Percentiles rank a stretch among this genome's conserved stretches.
phyloP scores from a whole-genome alignment of 768 basidiomycete genomes.

The Trametes cubensis region DNA sequence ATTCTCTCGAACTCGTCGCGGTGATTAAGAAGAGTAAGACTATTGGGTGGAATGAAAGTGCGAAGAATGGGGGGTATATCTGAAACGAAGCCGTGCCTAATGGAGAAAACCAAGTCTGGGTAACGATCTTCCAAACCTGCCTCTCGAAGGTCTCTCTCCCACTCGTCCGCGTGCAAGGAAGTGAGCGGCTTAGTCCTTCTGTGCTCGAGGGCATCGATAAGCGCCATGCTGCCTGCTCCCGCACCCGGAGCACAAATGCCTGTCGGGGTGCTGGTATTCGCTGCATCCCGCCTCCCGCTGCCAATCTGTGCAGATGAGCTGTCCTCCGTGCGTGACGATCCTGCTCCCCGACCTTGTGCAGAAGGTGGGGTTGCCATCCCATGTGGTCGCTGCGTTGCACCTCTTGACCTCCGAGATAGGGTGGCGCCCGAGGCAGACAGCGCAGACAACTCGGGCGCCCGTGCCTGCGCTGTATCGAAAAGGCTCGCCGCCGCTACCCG shows the following conservation, averaged over 20 bases:
- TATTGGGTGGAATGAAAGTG: slow-evolving; percentile 5
- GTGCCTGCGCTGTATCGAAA: not conserved
- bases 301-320: not conserved
- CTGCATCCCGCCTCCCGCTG: not conserved
- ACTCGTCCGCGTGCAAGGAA: not conserved
- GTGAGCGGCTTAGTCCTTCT: slow-evolving; percentile 8
- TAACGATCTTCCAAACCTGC: not conserved
- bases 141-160: not conserved
- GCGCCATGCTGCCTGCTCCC: not conserved
- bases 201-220: not conserved
- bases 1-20: not conserved
- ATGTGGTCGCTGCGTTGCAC: not conserved
- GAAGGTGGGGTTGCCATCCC: not conserved
- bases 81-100: not conserved
- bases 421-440: slow-evolving; percentile 3
- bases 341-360: not conserved
- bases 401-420: not conserved
- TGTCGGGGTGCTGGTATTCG: not conserved
- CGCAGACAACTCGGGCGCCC: slow-evolving; percentile 1
- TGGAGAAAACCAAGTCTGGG: not conserved
- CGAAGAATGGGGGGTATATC: not conserved
- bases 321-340: not conserved
- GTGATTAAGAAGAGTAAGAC: not conserved
- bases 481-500: too few species aligned
- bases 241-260: slow-evolving; percentile 6